Percentiles rank a stretch among this genome's conserved stretches.
These are phyloP conservation scores for Groenewaldozyma sp. DNA, from an alignment of 1,139 yeast genomes.

Conservation along the genomic window DNA sequence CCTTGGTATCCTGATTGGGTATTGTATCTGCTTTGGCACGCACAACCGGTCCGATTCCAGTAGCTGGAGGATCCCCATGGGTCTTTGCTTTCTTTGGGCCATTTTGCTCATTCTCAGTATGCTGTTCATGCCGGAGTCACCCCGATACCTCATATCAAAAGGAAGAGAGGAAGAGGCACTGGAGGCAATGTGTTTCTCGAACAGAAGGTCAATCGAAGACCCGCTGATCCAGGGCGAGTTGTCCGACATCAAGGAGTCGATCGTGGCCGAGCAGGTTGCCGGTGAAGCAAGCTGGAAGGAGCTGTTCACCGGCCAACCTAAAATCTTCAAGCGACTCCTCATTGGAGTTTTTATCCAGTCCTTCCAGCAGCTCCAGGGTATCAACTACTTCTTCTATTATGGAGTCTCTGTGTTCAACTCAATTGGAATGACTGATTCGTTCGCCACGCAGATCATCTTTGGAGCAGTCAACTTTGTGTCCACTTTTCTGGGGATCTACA, in stretches of 20 bases:
- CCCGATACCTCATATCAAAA: slow-evolving; percentile 55
- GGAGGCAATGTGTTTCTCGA: slow-evolving; percentile 49
- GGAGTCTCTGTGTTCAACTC: slow-evolving; percentile 72
- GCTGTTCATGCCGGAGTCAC: slow-evolving; percentile 68
- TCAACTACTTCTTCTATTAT: slow-evolving; percentile 73
- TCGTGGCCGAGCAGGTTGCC: slow-evolving; percentile 45
- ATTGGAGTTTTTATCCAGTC: slow-evolving; percentile 60
- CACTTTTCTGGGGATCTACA: slow-evolving; percentile 57
- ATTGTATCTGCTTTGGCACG: slow-evolving; percentile 60
- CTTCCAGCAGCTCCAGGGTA: slow-evolving; percentile 71
- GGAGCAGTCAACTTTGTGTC: slow-evolving; percentile 75
- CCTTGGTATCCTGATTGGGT: slow-evolving; percentile 58
- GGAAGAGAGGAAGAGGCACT: slow-evolving; percentile 51
- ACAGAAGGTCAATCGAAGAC: slow-evolving; percentile 53
- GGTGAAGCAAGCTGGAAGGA: slow-evolving; percentile 66
- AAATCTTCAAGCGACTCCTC: slow-evolving; percentile 52
- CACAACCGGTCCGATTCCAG: slow-evolving; percentile 42
- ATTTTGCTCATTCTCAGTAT: slow-evolving; percentile 41
- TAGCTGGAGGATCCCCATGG: slow-evolving; percentile 57
- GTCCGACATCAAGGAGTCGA: slow-evolving; percentile 41
- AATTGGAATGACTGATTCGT: slow-evolving; percentile 57
- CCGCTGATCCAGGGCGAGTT: slow-evolving; percentile 50
- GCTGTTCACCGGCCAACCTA: slow-evolving; percentile 57
- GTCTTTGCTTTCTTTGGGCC: slow-evolving; percentile 39
- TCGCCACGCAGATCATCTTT: slow-evolving; percentile 64